phyloP scores from a whole-genome alignment of 495 filamentous ascomycete species.

The Lasiosphaeria hispida region DNA sequence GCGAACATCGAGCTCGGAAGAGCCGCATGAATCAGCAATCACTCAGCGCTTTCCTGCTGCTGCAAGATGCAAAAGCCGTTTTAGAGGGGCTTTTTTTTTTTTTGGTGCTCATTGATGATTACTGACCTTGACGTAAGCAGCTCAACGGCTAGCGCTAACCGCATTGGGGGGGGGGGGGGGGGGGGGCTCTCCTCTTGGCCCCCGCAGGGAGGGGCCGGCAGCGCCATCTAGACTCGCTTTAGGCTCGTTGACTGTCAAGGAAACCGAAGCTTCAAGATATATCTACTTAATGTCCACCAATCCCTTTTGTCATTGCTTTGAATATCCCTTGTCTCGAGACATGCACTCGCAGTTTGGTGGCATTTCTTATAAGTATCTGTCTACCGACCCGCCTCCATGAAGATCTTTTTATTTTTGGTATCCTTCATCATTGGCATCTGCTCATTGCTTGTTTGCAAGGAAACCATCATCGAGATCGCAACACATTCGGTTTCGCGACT shows the following conservation, averaged over 20 bases:
- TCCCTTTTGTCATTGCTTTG: not conserved
- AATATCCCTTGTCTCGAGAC: not conserved
- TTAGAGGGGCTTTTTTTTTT: not conserved
- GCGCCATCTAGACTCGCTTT: not conserved
- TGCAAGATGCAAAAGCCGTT: too few species aligned
- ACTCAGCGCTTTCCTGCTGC: constrained; percentile 8
- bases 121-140: constrained; percentile 24
- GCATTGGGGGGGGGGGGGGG: not conserved
- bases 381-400: not conserved
- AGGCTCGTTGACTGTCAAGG: not conserved
- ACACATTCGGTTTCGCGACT: constrained; percentile 9
- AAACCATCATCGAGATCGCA: constrained; percentile 29
- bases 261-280: constrained; percentile 22
- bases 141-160: constrained; percentile 3
- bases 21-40: constrained; percentile 12
- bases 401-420: not conserved
- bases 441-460: constrained; percentile 33
- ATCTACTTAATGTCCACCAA: constrained; percentile 14
- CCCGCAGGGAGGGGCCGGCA: not conserved
- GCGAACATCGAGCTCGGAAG: not conserved
- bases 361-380: not conserved
- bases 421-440: constrained; percentile 34
- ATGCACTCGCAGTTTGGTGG: not conserved
- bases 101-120: constrained; percentile 14
- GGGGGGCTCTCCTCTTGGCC: too few species aligned